Evolutionary conservation across 169 alveolate species (phyloP), one percentile per base, ranked within the genome.

Genomic region (Plasmodium adleri): DNA sequence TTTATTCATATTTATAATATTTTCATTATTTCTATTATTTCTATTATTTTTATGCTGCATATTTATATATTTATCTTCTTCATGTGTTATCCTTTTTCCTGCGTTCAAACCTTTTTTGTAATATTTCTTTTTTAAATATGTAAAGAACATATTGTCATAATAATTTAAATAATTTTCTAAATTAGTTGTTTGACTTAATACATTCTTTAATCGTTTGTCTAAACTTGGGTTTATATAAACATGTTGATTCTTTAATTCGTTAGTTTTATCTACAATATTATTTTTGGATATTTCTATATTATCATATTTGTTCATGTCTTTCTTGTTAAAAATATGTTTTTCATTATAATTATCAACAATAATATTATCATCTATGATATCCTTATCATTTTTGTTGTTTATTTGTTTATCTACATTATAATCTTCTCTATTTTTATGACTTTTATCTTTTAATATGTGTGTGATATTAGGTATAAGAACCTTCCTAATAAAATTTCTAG

Each of bases 401-500:
- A 50, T 15, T 7, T 26, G 7, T 12, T 50, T 24, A 13, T 39
- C 43, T 0, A 32, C 6, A 7, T 32, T 32, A 5, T 32, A 7
- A 32, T 4, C 4, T 8, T 32, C 45, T 7, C 45, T 32, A 4
- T 32, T 2, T 0, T 0, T 32, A 4, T 32, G 1, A 13, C 4
- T 52, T 17, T 74, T 59, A 3, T 74, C 60, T 45, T 49, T 28
- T 22, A 80, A 22, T 26, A 80, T 10, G 22, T 59, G 26, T 24
- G 90, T 67, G 12, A 80, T 67, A 24, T 59, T 80, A 3, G 90
- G 90, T 9, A 80, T 67, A 43, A 80, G 17, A 28, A 80, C 58
- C 13, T 80, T 52, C 58, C 90, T 67, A 49, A 80, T 22, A 59
- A 54, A 67, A 62, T 80, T 80, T 54, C 90, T 52, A 15, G 90